Evolutionary conservation across 2,329 filamentous ascomycete species (phyloP).

Genomic region (Waltergamsia citrina): DNA sequence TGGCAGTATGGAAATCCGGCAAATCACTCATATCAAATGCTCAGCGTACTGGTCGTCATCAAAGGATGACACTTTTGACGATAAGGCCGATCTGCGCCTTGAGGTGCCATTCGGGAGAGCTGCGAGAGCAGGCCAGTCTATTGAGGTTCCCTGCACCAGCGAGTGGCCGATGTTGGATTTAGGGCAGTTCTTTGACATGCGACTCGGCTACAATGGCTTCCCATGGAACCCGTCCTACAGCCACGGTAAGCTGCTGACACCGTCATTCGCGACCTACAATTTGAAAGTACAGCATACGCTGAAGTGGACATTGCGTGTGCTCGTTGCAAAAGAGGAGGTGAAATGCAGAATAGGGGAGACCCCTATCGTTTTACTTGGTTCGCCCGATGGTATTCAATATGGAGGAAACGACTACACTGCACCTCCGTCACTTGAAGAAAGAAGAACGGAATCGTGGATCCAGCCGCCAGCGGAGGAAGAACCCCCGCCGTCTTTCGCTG

Average conservation of each 20-base stretch:
- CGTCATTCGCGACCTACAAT: not conserved
- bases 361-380: not conserved
- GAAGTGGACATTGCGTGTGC: not conserved
- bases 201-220: not conserved
- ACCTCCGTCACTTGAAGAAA: not conserved
- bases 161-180: not conserved
- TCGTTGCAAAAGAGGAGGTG: not conserved
- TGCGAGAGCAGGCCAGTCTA: not conserved
- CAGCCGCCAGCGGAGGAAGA: not conserved
- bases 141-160: not conserved
- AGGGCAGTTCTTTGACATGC: not conserved
- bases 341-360: not conserved
- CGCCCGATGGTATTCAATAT: too few relatives aligned
- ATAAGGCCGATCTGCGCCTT: not conserved
- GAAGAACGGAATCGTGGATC: not conserved
- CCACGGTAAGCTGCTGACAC: not conserved
- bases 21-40: not conserved
- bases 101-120: too few relatives aligned
- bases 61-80: not conserved
- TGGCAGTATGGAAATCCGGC: not conserved
- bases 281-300: not conserved
- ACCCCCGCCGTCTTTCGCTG: slow-evolving; percentile 1
- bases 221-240: not conserved
- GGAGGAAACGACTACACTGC: not conserved
- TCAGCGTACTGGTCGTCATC: too few relatives aligned